Conservation (phyloP, 371 early-diverging fungal species). For the Mucor indicus region DNA sequence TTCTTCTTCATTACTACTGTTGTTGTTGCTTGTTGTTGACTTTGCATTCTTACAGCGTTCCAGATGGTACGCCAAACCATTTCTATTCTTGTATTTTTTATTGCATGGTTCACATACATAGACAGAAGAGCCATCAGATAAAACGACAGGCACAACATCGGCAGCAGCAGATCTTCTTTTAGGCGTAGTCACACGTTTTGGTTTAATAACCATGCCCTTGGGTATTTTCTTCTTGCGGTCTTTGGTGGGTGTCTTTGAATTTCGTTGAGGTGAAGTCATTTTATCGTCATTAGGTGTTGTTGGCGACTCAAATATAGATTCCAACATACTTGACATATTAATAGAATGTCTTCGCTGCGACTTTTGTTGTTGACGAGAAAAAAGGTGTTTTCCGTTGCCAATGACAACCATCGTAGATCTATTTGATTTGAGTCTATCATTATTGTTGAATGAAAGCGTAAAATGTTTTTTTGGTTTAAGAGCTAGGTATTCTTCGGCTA, state of each 20-base stretch:
- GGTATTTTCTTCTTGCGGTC: slow-evolving; percentile 3
- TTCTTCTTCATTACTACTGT: neutral
- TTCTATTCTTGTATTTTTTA: slow-evolving; percentile 45
- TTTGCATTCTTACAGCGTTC: slow-evolving; percentile 32
- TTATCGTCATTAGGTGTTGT: neutral
- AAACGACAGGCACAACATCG: slow-evolving; percentile 12
- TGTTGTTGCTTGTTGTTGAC: neutral
- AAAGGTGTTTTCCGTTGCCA: slow-evolving; percentile 19
- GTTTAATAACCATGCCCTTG: neutral
- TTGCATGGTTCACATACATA: slow-evolving; percentile 46
- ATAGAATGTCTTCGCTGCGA: neutral
- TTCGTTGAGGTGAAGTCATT: slow-evolving; percentile 2
- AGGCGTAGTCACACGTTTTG: slow-evolving; percentile 3
- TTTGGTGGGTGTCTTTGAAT: neutral
- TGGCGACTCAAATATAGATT: neutral
- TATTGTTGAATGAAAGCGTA: neutral
- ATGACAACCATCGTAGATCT: slow-evolving; percentile 12
- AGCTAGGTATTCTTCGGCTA: slow-evolving; percentile 7
- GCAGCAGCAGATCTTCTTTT: slow-evolving; percentile 14
- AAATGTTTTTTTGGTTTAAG: neutral
- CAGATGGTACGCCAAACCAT: slow-evolving; percentile 41
- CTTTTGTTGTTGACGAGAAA: slow-evolving; percentile 1
- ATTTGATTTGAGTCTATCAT: neutral
- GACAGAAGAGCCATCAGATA: slow-evolving; percentile 29
- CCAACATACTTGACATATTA: no score